phyloP scores from a whole-genome alignment of 2,329 filamentous ascomycete genomes.

The Drechslerella stenobrocha region DNA sequence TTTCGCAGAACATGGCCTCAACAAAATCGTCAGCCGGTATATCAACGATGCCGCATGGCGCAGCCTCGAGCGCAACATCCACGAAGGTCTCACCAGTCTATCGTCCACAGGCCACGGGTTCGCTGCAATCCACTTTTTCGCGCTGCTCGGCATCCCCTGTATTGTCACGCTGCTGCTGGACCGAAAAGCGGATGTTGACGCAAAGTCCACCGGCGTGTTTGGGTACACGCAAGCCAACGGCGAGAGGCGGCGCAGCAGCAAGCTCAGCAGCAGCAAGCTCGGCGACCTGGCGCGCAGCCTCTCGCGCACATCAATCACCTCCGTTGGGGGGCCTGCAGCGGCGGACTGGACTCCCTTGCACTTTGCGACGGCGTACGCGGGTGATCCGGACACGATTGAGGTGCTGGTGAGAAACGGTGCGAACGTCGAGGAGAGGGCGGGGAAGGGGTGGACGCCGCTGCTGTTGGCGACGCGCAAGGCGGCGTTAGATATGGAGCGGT shows the following conservation, averaged over 20 bases:
- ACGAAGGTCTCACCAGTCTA: constrained; percentile 35
- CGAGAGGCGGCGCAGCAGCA: constrained; percentile 23
- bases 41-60: constrained; percentile 40
- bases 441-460: constrained; percentile 34
- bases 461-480: constrained; percentile 41
- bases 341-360: constrained; percentile 30
- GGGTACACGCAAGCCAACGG: constrained; percentile 23
- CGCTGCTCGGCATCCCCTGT: constrained; percentile 24
- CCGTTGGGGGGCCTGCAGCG: background rate
- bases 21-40: constrained; percentile 27
- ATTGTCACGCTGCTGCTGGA: constrained; percentile 30
- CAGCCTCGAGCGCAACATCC: constrained; percentile 26
- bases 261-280: constrained; percentile 25
- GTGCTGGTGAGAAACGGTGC: constrained; percentile 23
- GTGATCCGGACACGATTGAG: constrained; percentile 30
- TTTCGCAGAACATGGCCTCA: constrained; percentile 29
- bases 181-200: constrained; percentile 26
- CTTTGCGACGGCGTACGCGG: constrained; percentile 35
- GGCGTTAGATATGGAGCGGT: constrained; percentile 41
- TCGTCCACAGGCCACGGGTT: constrained; percentile 39
- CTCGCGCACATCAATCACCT: constrained; percentile 30
- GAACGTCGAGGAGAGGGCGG: constrained; percentile 26
- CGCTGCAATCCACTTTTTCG: constrained; percentile 40
- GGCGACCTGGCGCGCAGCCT: constrained; percentile 31
- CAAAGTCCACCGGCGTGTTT: constrained; percentile 24